Evolutionary conservation across 176 grass and related monocot species (phyloP), one percentile per base, ranked within the genome.

Genomic region (Zoysia japonica): DNA sequence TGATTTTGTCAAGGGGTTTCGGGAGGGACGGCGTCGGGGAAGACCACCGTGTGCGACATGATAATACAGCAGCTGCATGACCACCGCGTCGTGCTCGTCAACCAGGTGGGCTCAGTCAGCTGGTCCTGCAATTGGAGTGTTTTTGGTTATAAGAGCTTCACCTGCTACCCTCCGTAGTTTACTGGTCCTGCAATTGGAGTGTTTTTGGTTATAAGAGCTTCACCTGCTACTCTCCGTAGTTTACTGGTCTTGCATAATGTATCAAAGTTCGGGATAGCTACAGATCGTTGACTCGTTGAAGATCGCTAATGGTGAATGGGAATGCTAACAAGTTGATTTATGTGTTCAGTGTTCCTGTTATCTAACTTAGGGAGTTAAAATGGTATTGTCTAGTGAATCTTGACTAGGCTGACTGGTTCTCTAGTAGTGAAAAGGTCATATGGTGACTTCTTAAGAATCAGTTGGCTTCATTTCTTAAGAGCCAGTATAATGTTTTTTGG

Each of bases 31-130:
- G 96, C 92, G 47, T 99, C 92, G 8, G 96, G 96, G 77, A 99
- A 99, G 92, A 99, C 96, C 51, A 99, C 96, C 40, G 92, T 99
- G 47, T 99, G 96, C 78, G 96, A 99, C 87, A 99, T 93, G 96
- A 99, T 99, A 84, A 99, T 99, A 78, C 96, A 99, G 88, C 96
- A 99, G 82, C 91, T 96, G 36, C 96, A 96, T 16, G 96, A 96
- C 66, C 96, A 99, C 74, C 96, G 92, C 50, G 92, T 99, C 64
- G 92, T 95, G 78, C 92, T 99, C 55, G 86, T 99, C 54, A 99
- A 82, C 84, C 96, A 95, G 88, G 96, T 93, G 49, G 5, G 11
- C 4, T 65, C 38, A 65, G 6, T 63, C 13, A 5, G 49, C 42
- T 19, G 50, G 46, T 75, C 63, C 15, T 40, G 49, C 41, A 43